Percentiles rank a stretch among this genome's conserved stretches.
Evolutionary conservation across 1,284 basidiomycete genomes (phyloP).

Genomic region (Trichosporon inkin): DNA sequence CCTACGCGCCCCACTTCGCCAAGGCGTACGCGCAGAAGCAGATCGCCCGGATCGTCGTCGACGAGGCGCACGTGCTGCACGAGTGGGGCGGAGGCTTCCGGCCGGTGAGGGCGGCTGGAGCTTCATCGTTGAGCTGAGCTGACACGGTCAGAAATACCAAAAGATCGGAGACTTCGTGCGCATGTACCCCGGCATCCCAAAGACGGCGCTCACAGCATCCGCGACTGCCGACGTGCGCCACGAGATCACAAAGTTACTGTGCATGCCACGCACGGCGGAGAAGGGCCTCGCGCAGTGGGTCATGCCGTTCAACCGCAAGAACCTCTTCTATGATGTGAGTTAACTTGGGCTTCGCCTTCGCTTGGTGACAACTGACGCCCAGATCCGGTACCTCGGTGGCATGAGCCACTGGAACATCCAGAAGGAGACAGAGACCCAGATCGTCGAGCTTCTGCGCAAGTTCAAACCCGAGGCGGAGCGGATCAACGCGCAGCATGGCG

Average conservation of each 20-base stretch:
- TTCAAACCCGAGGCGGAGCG: constrained; percentile 26
- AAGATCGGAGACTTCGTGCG: constrained; percentile 66
- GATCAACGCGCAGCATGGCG: constrained; percentile 26
- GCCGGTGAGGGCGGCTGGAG: constrained; percentile 31
- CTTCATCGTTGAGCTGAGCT: not conserved
- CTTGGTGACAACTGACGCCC: not conserved
- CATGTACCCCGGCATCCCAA: constrained; percentile 65
- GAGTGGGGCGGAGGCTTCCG: constrained; percentile 84
- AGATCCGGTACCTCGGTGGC: constrained; percentile 13
- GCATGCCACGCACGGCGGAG: constrained; percentile 52
- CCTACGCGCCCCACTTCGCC: constrained; percentile 58
- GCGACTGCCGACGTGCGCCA: constrained; percentile 60
- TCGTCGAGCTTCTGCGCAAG: constrained; percentile 61
- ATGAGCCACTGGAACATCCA: not conserved
- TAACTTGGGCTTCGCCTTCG: not conserved
- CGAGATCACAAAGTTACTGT: constrained; percentile 65
- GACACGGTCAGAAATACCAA: constrained; percentile 59
- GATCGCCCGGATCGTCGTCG: constrained; percentile 68
- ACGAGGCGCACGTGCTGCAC: constrained; percentile 86
- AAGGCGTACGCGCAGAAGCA: constrained; percentile 57
- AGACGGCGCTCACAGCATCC: constrained; percentile 58
- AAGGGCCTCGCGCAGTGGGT: constrained; percentile 60
- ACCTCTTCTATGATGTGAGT: constrained; percentile 72
- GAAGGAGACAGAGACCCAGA: constrained; percentile 48
- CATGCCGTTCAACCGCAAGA: constrained; percentile 73